Conservation (phyloP, 1,284 basidiomycete species). For the Grifola frondosa region DNA sequence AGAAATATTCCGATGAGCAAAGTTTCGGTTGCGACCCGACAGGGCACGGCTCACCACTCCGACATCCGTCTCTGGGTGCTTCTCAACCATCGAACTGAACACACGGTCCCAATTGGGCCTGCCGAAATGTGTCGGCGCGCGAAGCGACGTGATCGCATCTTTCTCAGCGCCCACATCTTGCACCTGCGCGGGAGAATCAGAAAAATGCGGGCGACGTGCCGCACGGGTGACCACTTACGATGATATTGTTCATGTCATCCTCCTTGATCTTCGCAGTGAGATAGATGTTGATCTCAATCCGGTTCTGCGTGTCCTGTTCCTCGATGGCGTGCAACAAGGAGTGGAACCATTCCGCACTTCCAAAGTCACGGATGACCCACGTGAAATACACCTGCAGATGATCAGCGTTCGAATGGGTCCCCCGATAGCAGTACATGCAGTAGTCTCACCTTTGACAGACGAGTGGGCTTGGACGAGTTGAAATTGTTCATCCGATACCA, state of each 20-base stretch:
- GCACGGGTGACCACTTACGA: slow-evolving; percentile 44
- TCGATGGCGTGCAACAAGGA: slow-evolving; percentile 89
- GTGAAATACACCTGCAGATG: slow-evolving; percentile 71
- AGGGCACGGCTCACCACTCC: slow-evolving; percentile 60
- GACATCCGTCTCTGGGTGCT: slow-evolving; percentile 82
- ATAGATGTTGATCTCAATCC: slow-evolving; percentile 90
- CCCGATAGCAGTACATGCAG: too few species aligned
- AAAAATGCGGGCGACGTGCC: background rate
- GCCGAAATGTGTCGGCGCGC: slow-evolving; percentile 91
- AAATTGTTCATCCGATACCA: slow-evolving; percentile 93
- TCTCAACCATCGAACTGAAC: slow-evolving; percentile 72
- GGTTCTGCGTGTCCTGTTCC: slow-evolving; percentile 79
- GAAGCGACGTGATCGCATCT: slow-evolving; percentile 82
- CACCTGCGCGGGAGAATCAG: slow-evolving; percentile 38
- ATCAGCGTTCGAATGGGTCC: background rate
- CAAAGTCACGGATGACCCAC: slow-evolving; percentile 89
- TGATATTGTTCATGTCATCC: slow-evolving; percentile 88
- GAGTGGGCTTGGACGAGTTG: slow-evolving; percentile 66
- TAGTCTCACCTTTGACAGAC: slow-evolving; percentile 59
- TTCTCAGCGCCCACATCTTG: slow-evolving; percentile 87
- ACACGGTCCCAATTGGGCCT: slow-evolving; percentile 90
- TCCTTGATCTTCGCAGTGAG: slow-evolving; percentile 86
- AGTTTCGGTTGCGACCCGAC: background rate
- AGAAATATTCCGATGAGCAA: background rate
- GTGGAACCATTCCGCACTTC: slow-evolving; percentile 89